Percentiles rank a stretch among this genome's conserved stretches.
These are phyloP conservation scores for Meripilus lineatus DNA, from an alignment of 1,284 basidiomycete genomes.

Conservation along the genomic window DNA sequence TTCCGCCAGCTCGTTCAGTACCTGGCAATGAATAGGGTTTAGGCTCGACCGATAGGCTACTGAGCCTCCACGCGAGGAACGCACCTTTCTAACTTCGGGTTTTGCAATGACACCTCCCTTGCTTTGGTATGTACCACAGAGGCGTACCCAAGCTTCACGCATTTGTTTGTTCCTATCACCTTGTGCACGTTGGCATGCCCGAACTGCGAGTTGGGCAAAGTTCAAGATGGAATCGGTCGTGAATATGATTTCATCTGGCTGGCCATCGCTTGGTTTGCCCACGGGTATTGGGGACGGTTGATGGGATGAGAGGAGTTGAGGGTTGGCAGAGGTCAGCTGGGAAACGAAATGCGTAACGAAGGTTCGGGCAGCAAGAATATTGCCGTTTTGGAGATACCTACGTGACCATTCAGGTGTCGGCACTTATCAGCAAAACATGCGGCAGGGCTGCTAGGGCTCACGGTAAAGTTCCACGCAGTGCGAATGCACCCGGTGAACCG, in stretches of 20 bases:
- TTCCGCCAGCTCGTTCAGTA: constrained; percentile 50
- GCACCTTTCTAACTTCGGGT: constrained; percentile 72
- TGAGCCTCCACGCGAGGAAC: too few species aligned
- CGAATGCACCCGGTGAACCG: constrained; percentile 61
- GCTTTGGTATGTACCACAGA: constrained; percentile 79
- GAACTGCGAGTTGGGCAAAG: constrained; percentile 82
- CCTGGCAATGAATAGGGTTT: constrained; percentile 18
- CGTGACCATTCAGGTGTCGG: neutral
- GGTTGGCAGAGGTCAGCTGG: constrained; percentile 42
- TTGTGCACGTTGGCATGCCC: constrained; percentile 80
- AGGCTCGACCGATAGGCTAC: too few species aligned
- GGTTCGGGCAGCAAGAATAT: constrained; percentile 79
- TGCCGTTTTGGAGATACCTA: constrained; percentile 84
- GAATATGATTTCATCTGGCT: constrained; percentile 62
- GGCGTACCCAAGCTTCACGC: constrained; percentile 77
- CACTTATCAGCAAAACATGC: neutral
- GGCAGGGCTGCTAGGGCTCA: constrained; percentile 38
- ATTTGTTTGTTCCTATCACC: constrained; percentile 67
- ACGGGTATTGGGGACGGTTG: constrained; percentile 40
- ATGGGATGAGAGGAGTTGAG: constrained; percentile 35
- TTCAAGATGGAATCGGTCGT: constrained; percentile 76
- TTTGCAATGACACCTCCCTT: constrained; percentile 55
- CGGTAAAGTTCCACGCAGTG: constrained; percentile 80
- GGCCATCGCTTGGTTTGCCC: constrained; percentile 25
- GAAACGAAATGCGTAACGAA: constrained; percentile 78